A percentile compares a stretch with the other conserved stretches of the same genome.
These are phyloP conservation scores for Apiotrichum laibachii DNA, from an alignment of 1,284 basidiomycete species.

Conservation along the genomic window DNA sequence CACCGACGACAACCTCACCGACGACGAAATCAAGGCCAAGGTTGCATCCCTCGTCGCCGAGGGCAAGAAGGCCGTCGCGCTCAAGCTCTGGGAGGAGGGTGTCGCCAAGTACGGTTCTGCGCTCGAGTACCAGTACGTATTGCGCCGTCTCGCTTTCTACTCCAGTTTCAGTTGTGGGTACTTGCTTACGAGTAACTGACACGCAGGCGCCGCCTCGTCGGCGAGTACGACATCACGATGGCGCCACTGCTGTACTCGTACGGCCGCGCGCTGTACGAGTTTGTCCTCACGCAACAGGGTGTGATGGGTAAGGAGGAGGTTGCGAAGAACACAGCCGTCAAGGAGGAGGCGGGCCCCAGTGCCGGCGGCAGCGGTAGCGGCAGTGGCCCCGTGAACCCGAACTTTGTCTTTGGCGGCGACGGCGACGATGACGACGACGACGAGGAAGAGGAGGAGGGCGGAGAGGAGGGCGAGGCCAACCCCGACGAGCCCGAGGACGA, in stretches of 20 bases:
- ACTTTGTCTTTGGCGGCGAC: slow-evolving; percentile 42
- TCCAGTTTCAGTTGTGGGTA: too few species aligned
- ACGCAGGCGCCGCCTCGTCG: slow-evolving; percentile 64
- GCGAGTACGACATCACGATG: slow-evolving; percentile 70
- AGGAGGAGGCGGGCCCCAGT: slow-evolving; percentile 5
- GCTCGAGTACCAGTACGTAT: slow-evolving; percentile 70
- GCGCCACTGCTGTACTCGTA: slow-evolving; percentile 82
- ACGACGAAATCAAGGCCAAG: slow-evolving; percentile 19
- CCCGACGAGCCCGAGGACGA: slow-evolving; percentile 72
- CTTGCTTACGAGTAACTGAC: neutral
- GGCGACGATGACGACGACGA: slow-evolving; percentile 32
- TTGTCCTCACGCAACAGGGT: slow-evolving; percentile 72
- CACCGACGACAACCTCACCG: neutral
- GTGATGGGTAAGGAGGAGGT: slow-evolving; percentile 75
- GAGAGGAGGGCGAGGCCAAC: slow-evolving; percentile 19
- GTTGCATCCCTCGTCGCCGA: slow-evolving; percentile 42
- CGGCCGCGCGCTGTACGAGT: slow-evolving; percentile 81
- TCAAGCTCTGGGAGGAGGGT: slow-evolving; percentile 80
- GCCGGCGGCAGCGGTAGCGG: neutral
- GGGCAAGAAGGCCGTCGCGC: slow-evolving; percentile 67
- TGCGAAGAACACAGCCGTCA: slow-evolving; percentile 55
- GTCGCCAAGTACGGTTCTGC: slow-evolving; percentile 79
- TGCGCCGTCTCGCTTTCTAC: neutral
- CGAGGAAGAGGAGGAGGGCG: slow-evolving; percentile 17
- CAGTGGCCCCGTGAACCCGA: slow-evolving; percentile 12